Conservation (phyloP, 805 yeast genomes). For the Kregervanrija delftensis region DNA sequence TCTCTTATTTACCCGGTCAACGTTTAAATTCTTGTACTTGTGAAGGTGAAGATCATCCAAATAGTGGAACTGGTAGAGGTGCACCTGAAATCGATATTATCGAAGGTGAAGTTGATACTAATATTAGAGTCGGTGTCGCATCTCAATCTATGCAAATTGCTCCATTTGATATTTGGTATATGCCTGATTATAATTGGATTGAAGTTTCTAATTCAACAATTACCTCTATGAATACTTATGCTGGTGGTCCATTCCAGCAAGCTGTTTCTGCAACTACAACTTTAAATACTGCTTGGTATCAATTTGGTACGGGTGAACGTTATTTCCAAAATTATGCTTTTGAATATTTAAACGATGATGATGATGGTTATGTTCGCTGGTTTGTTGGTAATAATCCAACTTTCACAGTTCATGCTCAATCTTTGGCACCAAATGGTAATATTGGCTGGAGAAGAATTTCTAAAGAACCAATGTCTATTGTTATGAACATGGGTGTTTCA, state of each 20-base stretch:
- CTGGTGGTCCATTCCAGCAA: conserved; percentile 93
- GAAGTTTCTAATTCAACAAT: conserved; percentile 63
- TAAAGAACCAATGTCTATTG: conserved; percentile 88
- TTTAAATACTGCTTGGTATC: conserved; percentile 78
- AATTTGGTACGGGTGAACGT: conserved; percentile 43
- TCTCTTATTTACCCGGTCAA: conserved; percentile 83
- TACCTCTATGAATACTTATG: conserved; percentile 78
- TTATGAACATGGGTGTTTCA: conserved; percentile 85
- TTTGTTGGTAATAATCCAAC: conserved; percentile 78
- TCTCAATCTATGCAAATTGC: conserved; percentile 93
- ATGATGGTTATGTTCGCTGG: conserved; percentile 77
- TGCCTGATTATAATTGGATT: conserved; percentile 77
- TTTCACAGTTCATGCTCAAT: conserved; percentile 60
- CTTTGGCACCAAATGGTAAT: conserved; percentile 88
- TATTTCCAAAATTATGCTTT: conserved; percentile 68
- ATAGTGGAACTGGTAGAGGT: conserved; percentile 81
- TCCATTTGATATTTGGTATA: conserved; percentile 91
- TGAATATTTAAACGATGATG: conserved; percentile 69
- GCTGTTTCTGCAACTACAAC: conserved; percentile 82
- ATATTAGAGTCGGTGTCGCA: conserved; percentile 53
- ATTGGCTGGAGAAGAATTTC: conserved; percentile 74
- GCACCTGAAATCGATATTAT: conserved; percentile 93
- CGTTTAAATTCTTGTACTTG: conserved; percentile 73
- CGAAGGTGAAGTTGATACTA: conserved; percentile 72
- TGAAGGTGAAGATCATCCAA: conserved; percentile 80